Base-by-base conservation (phyloP, 2,329 filamentous ascomycete species). In the Phialophora macrospora region DNA sequence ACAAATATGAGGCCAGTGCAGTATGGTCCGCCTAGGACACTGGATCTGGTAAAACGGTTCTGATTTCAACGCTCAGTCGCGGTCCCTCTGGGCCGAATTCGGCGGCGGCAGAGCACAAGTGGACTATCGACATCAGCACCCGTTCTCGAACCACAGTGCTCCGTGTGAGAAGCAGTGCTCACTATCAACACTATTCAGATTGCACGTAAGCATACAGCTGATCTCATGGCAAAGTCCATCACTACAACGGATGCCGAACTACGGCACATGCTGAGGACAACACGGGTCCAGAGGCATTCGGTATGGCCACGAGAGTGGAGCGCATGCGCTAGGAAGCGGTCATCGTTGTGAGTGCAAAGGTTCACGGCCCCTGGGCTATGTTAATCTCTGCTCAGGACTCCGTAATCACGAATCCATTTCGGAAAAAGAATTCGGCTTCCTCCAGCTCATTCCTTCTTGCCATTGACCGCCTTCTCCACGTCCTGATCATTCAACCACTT, bases 401-500 rank as follows among this genome's bases (percentile, higher is more conserved):
- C 7, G 17, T 44, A 44, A 20, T n/a, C 38, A 20, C 38, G 17
- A n/a, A 44, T 44, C 6, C 17, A n/a, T 44, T 44, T 44, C 38
- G 38, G 8, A 44, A 4, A 44, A n/a, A 14, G n/a, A n/a, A n/a
- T n/a, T 24, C 22, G 24, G n/a, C 32, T 9, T 8, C 28, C 22
- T 28, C n/a, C 26, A 12, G 28, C 26, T 62, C 52, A 55, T 38
- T 59, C 44, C 41, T 30, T 60, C 28, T 38, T 38, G 32, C 46
- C 38, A 24, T 60, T 48, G 28, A 56, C 41, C 55, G 11, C 49
- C 55, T 48, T 28, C 30, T 62, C 48, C 52, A 57, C 60, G 32
- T 65, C 60, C 30, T 63, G 65, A 24, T 72, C 83, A 2, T 83
- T 84, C 30, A 87, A 71, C 74, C 82, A 85, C 52, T 85, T 77